Conservation (phyloP, 2,329 filamentous ascomycete species). For the Fusarium duplospermum region DNA sequence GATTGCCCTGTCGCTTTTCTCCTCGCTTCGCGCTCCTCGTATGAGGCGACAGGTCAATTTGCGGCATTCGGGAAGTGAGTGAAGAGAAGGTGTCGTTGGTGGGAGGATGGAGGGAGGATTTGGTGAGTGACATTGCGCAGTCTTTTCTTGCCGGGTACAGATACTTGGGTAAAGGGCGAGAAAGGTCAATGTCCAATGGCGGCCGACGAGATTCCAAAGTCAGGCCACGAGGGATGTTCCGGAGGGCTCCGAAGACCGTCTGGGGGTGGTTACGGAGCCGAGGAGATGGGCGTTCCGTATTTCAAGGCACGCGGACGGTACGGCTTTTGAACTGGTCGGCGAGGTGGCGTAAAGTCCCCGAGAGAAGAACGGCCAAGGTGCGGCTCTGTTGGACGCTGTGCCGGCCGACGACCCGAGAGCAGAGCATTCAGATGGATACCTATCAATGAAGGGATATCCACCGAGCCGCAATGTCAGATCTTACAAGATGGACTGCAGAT, state of each 20-base stretch:
- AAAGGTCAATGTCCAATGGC: background rate
- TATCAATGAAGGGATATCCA: background rate
- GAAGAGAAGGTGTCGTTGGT: background rate
- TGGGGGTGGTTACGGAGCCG: background rate
- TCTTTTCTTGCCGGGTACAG: background rate
- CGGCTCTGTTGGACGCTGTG: background rate
- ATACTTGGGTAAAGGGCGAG: background rate
- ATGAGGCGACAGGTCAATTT: background rate
- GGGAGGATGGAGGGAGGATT: background rate
- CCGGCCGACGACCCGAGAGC: background rate
- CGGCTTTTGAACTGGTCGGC: background rate
- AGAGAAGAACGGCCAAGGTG: background rate
- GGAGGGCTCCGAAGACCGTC: conserved; percentile 23
- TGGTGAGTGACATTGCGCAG: background rate
- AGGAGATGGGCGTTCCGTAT: conserved; percentile 5
- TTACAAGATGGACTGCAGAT: background rate
- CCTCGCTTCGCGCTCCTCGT: background rate
- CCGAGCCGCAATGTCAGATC: background rate
- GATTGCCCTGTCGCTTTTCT: background rate
- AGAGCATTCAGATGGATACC: background rate
- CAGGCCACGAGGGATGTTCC: conserved; percentile 24
- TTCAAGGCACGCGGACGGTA: conserved; percentile 1
- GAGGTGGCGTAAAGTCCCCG: background rate
- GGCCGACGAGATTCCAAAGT: conserved; percentile 16
- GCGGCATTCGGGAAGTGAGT: background rate